Evolutionary conservation across 2,329 filamentous ascomycete species (phyloP).

Genomic region (Fusarium sp.): DNA sequence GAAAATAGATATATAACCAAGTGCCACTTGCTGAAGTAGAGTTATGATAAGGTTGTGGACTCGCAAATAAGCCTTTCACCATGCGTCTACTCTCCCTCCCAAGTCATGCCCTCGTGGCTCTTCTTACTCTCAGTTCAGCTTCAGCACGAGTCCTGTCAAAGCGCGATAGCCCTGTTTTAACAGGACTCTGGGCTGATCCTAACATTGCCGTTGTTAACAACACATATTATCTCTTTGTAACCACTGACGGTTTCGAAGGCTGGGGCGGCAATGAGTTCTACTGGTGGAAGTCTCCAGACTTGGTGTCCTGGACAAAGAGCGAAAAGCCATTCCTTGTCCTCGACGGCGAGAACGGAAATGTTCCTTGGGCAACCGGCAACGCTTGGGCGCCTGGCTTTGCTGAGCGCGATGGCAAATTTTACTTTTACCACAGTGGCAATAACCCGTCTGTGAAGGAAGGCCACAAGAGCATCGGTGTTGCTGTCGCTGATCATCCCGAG

Average conservation of each 20-base stretch:
- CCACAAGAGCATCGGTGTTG: slow-evolving; percentile 71
- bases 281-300: slow-evolving; percentile 59
- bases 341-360: slow-evolving; percentile 60
- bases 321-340: slow-evolving; percentile 58
- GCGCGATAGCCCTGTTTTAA: slow-evolving; percentile 51
- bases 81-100: slow-evolving; percentile 15
- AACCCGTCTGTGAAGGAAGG: slow-evolving; percentile 62
- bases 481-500: slow-evolving; percentile 65
- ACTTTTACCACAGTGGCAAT: slow-evolving; percentile 70
- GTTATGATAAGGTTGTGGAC: accelerated
- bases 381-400: slow-evolving; percentile 76
- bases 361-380: slow-evolving; percentile 74
- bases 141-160: slow-evolving; percentile 15
- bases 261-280: slow-evolving; percentile 63
- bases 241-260: slow-evolving; percentile 58
- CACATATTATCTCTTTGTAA: slow-evolving; percentile 61
- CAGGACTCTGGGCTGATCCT: slow-evolving; percentile 59
- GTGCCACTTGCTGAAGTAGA: not conserved
- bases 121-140: not conserved
- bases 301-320: slow-evolving; percentile 57
- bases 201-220: slow-evolving; percentile 59
- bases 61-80: not conserved
- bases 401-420: slow-evolving; percentile 69
- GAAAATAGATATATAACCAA: not conserved
- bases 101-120: not conserved